These are phyloP conservation scores for Golubevia pallescens DNA, from an alignment of 1,284 basidiomycete genomes.

Conservation along the genomic window DNA sequence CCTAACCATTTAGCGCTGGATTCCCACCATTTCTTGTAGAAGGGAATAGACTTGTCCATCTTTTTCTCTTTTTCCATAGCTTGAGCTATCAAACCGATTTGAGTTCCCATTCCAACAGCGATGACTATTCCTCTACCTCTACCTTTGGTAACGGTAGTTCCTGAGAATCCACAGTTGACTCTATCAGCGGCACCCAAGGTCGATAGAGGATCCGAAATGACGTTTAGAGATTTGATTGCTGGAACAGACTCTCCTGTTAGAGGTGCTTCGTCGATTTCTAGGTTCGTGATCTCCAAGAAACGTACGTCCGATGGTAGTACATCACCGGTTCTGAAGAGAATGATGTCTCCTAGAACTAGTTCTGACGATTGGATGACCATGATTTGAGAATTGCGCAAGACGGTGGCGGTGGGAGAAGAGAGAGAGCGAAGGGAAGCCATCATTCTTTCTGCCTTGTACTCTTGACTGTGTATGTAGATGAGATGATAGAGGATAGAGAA, in stretches of 20 bases:
- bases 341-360: constrained; percentile 68
- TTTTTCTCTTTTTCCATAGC: constrained; percentile 26
- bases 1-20: constrained; percentile 40
- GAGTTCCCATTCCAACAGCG: constrained; percentile 42
- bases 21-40: constrained; percentile 33
- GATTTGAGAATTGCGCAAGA: constrained; percentile 27
- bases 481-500: too few species aligned
- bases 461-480: constrained; percentile 30
- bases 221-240: constrained; percentile 34
- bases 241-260: constrained; percentile 51
- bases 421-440: constrained; percentile 50
- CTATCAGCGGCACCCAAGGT: constrained; percentile 20
- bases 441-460: constrained; percentile 52
- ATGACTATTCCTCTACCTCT: constrained; percentile 43
- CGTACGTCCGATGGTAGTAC: constrained; percentile 49
- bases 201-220: constrained; percentile 20
- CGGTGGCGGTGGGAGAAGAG: constrained; percentile 42
- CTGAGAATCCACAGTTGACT: constrained; percentile 41
- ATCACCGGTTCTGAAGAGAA: constrained; percentile 62
- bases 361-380: constrained; percentile 20
- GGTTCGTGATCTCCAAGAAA: constrained; percentile 37
- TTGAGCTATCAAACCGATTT: constrained; percentile 53
- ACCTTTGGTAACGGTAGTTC: constrained; percentile 53
- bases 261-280: constrained; percentile 54
- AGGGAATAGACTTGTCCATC: constrained; percentile 13